phyloP scores from a whole-genome alignment of 768 basidiomycete genomes.

The Leccinum broughii region DNA sequence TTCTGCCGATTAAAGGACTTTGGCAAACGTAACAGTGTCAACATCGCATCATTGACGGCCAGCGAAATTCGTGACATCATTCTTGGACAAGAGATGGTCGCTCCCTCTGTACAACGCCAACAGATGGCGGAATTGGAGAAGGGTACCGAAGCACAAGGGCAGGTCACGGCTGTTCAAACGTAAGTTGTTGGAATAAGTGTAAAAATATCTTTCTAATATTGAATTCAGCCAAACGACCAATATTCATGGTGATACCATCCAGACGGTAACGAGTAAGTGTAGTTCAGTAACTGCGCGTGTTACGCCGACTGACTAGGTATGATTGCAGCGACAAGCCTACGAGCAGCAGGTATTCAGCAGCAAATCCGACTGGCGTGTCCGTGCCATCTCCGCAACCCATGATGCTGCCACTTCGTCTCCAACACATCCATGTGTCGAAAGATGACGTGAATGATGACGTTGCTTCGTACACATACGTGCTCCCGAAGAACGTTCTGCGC shows the following conservation, averaged over 20 bases:
- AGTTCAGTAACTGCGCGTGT: not conserved
- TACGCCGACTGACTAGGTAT: conserved; percentile 4
- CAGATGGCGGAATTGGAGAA: conserved; percentile 99
- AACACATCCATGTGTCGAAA: conserved; percentile 98
- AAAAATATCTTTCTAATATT: conserved; percentile 6
- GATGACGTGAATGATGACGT: conserved; percentile 99
- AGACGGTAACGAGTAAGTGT: conserved; percentile 84
- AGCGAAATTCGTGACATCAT: conserved; percentile 99
- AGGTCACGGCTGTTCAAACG: conserved; percentile 96
- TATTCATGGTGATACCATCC: conserved; percentile 94
- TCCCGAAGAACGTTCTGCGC: conserved; percentile 95
- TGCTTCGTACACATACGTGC: conserved; percentile 88
- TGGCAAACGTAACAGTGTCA: conserved; percentile 98
- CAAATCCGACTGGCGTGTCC: conserved; percentile 99
- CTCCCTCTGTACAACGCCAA: conserved; percentile 93
- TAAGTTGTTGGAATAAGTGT: conserved; percentile 30
- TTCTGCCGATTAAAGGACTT: conserved; percentile 63
- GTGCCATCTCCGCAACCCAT: conserved; percentile 97
- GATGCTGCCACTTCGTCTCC: conserved; percentile 81
- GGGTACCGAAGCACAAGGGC: conserved; percentile 88
- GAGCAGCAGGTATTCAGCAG: conserved; percentile 98
- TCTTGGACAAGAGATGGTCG: conserved; percentile 96
- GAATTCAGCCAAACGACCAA: conserved; percentile 84
- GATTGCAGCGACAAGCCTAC: conserved; percentile 79
- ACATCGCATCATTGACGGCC: conserved; percentile 94